phyloP scores from a whole-genome alignment of 2,329 filamentous ascomycete species.

The Cercospora sp. region DNA sequence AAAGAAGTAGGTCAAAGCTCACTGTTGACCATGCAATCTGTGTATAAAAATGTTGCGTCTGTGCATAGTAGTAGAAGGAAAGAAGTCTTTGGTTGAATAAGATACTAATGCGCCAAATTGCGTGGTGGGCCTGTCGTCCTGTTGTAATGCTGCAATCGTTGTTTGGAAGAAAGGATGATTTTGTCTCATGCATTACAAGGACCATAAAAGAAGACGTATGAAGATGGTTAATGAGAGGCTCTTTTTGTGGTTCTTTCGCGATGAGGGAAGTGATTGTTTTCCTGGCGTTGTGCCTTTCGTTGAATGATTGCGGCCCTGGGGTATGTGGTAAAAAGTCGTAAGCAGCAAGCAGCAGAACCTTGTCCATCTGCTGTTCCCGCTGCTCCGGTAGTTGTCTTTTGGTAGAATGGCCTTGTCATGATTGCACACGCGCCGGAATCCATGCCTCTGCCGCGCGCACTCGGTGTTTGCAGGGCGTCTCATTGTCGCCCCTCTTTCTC shows the following conservation, averaged over 20 bases:
- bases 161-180: background rate
- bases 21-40: background rate
- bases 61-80: background rate
- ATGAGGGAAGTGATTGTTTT: background rate
- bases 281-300: background rate
- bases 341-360: background rate
- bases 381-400: background rate
- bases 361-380: background rate
- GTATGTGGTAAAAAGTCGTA: background rate
- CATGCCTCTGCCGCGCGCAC: background rate
- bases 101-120: constrained; percentile 7
- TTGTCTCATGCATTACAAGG: background rate
- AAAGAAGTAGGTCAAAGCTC: background rate
- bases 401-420: background rate
- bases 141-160: background rate
- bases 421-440: background rate
- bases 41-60: background rate
- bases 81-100: background rate
- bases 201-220: background rate
- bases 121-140: background rate
- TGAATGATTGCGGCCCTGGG: background rate
- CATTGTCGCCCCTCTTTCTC: background rate
- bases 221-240: background rate
- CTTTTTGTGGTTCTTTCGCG: background rate
- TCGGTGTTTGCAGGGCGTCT: background rate